phyloP scores from a whole-genome alignment of 441 rosid genomes.

The Bocquillonia castaneifolia region DNA sequence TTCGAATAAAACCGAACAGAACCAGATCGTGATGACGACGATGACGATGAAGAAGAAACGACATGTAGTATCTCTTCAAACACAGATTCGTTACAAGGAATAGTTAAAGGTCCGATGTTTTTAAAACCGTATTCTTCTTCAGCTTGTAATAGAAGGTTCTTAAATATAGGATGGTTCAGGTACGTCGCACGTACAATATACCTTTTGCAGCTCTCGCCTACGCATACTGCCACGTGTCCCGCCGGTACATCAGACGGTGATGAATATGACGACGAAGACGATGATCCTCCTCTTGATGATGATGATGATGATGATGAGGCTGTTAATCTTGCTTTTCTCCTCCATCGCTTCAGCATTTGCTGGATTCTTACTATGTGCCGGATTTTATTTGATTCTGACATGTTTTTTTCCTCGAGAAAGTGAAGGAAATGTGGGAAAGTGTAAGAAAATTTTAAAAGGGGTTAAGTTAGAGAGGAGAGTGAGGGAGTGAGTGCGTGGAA shows the following conservation, averaged over 20 bases:
- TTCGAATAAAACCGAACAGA: constrained; percentile 24
- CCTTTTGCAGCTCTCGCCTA: constrained; percentile 48
- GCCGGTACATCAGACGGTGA: constrained; percentile 59
- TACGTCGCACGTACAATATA: constrained; percentile 72
- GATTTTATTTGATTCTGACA: constrained; percentile 47
- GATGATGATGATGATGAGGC: constrained; percentile 16
- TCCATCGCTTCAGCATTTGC: constrained; percentile 75
- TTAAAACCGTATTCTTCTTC: constrained; percentile 88
- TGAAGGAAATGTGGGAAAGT: constrained; percentile 13
- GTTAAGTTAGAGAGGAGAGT: background rate
- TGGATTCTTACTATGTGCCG: constrained; percentile 64
- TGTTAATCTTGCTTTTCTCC: constrained; percentile 41
- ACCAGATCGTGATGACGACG: constrained; percentile 25
- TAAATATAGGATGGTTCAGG: constrained; percentile 78
- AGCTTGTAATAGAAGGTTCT: constrained; percentile 52
- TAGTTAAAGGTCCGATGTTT: constrained; percentile 61
- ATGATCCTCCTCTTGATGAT: background rate
- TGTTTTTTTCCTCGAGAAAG: constrained; percentile 17
- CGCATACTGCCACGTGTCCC: constrained; percentile 71
- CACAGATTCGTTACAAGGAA: constrained; percentile 79
- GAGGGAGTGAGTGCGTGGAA: background rate
- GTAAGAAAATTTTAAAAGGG: background rate
- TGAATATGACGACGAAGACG: background rate
- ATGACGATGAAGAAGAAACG: constrained; percentile 28
- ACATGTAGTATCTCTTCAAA: constrained; percentile 65